Conservation (phyloP, 768 basidiomycete genomes). For the Crassisporium funariophilum region DNA sequence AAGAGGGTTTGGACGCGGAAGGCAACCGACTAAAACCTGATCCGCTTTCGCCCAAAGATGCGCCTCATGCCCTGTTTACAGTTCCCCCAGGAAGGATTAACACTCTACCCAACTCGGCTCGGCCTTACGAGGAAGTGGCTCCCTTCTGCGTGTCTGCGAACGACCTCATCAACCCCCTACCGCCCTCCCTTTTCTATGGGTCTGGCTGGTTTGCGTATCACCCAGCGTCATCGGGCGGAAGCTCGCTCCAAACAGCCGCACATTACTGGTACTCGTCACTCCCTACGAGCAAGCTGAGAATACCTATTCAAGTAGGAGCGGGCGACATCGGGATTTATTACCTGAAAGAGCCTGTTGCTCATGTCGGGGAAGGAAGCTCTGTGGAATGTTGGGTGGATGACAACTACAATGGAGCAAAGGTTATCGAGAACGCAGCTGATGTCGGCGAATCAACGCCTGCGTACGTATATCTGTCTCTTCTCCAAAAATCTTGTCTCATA, state of each 20-base stretch:
- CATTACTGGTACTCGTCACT: constrained; percentile 95
- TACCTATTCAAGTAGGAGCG: constrained; percentile 82
- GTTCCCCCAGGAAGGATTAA: constrained; percentile 78
- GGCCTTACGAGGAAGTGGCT: constrained; percentile 79
- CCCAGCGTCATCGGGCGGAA: constrained; percentile 47
- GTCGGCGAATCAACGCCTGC: constrained; percentile 60
- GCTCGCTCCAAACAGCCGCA: constrained; percentile 54
- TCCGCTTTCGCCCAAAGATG: constrained; percentile 12
- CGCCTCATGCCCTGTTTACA: constrained; percentile 34
- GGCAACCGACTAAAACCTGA: constrained; percentile 13
- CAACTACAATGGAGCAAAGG: constrained; percentile 76
- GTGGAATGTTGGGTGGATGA: constrained; percentile 99
- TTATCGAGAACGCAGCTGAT: constrained; percentile 77
- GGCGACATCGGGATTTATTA: constrained; percentile 95
- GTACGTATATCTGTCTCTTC: constrained; percentile 47
- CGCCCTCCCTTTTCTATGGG: constrained; percentile 91
- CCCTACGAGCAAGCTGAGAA: constrained; percentile 78
- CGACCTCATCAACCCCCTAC: constrained; percentile 95
- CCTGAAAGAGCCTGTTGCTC: constrained; percentile 64
- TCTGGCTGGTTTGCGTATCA: constrained; percentile 88
- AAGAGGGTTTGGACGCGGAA: constrained; percentile 31
- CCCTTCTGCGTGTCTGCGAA: constrained; percentile 97
- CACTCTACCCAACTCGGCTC: constrained; percentile 53
- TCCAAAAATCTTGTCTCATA: too few relatives aligned
- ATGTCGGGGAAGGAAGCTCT: constrained; percentile 63